A percentile compares a stretch with the other conserved stretches of the same genome.
Conservation (phyloP, 2,329 filamentous ascomycete genomes). For the Pseudogymnoascus destructans region DNA sequence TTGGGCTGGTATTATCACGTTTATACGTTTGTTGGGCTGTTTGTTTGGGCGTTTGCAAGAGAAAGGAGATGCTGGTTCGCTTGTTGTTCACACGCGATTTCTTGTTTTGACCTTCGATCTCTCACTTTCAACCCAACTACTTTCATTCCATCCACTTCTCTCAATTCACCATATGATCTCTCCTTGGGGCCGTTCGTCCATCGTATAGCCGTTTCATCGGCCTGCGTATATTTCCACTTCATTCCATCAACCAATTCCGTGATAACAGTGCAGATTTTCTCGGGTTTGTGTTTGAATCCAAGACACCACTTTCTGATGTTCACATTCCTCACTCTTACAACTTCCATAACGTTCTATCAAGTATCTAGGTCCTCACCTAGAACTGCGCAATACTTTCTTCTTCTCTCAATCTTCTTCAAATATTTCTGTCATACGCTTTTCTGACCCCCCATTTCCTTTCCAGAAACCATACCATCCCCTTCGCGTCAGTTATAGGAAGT, state of each 20-base stretch:
- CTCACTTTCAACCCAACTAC: background rate
- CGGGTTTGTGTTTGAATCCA: background rate
- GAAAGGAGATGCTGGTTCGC: background rate
- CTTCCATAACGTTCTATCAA: background rate
- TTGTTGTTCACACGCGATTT: background rate
- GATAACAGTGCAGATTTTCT: background rate
- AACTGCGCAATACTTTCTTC: background rate
- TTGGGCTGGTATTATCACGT: too few species aligned
- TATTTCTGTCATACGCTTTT: background rate
- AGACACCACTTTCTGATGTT: background rate
- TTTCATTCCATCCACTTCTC: background rate
- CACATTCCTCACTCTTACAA: background rate
- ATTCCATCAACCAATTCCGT: background rate
- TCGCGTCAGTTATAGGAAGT: background rate
- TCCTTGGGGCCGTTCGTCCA: too few species aligned
- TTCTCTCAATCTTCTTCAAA: background rate
- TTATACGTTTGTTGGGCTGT: background rate
- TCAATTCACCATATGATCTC: too few species aligned
- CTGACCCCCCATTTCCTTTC: background rate
- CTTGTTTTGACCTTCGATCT: background rate
- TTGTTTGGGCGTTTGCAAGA: background rate
- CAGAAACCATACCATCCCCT: background rate
- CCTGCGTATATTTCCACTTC: background rate
- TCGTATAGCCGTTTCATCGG: too few species aligned
- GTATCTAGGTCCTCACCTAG: background rate